Conservation (phyloP, 768 basidiomycete species). For the Jaapia argillacea region DNA sequence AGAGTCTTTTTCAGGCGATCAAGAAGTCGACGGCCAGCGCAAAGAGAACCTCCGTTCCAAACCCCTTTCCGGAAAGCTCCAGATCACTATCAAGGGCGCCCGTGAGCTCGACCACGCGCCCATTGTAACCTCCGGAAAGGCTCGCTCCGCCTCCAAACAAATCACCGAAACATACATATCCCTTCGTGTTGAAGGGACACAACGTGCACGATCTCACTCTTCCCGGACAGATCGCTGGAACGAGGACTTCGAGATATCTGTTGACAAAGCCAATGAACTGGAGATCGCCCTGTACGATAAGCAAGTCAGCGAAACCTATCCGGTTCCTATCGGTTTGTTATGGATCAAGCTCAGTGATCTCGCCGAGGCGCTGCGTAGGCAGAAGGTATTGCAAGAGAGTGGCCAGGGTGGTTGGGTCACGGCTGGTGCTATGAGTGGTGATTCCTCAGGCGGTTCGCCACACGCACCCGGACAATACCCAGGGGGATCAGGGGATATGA, state of each 20-base stretch:
- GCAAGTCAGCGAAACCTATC: conserved; percentile 68
- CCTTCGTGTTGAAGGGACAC: conserved; percentile 93
- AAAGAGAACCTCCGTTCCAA: conserved; percentile 92
- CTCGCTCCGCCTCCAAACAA: conserved; percentile 74
- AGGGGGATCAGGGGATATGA: conserved; percentile 34
- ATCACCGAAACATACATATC: conserved; percentile 80
- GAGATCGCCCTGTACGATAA: conserved; percentile 96
- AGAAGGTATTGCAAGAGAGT: conserved; percentile 81
- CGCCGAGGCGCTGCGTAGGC: conserved; percentile 85
- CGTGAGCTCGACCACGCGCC: conserved; percentile 95
- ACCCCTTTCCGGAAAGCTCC: conserved; percentile 86
- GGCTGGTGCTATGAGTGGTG: conserved; percentile 78
- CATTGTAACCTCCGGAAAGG: conserved; percentile 43
- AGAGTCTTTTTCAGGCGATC: conserved; percentile 22
- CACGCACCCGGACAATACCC: conserved; percentile 40
- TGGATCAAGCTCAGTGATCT: conserved; percentile 94
- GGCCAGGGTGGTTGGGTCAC: conserved; percentile 95
- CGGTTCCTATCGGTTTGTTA: conserved; percentile 85
- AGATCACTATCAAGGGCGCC: conserved; percentile 81
- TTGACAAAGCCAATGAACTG: conserved; percentile 98
- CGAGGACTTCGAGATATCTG: conserved; percentile 91
- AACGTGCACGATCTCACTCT: conserved; percentile 85
- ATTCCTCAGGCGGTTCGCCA: conserved; percentile 29
- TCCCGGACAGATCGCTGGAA: conserved; percentile 96
- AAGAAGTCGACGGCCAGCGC: conserved; percentile 69